Evolutionary conservation across 1,139 yeast species (phyloP).

Genomic region (Hyphopichia khmerensis): DNA sequence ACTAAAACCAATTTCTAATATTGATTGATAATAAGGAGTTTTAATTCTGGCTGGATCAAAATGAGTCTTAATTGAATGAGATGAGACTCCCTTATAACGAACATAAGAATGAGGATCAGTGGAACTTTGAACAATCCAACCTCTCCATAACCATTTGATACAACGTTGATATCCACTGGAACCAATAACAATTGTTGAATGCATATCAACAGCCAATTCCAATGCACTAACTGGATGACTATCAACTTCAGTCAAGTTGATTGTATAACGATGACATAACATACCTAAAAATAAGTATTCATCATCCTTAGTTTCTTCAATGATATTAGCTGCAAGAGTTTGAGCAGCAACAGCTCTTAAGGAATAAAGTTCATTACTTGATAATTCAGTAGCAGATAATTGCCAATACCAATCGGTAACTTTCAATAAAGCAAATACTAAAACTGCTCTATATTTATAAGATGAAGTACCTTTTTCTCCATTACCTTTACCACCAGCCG

Average conservation of each 20-base stretch:
- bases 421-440: conserved; percentile 68
- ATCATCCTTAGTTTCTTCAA: conserved; percentile 57
- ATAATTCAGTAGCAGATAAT: conserved; percentile 58
- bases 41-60: conserved; percentile 81
- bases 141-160: conserved; percentile 88
- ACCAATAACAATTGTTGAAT: conserved; percentile 72
- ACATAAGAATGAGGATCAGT: conserved; percentile 68
- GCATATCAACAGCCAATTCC: conserved; percentile 86
- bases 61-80: conserved; percentile 59
- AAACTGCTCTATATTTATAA: conserved; percentile 62
- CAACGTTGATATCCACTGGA: conserved; percentile 84
- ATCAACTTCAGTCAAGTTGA: conserved; percentile 63
- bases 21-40: conserved; percentile 81
- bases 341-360: conserved; percentile 71
- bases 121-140: conserved; percentile 85
- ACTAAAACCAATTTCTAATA: conserved; percentile 66
- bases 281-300: conserved; percentile 72
- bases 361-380: conserved; percentile 62
- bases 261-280: conserved; percentile 74
- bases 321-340: conserved; percentile 64
- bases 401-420: conserved; percentile 80
- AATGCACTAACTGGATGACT: conserved; percentile 66
- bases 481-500: conserved; percentile 79
- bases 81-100: conserved; percentile 58
- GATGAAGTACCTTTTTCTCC: conserved; percentile 58